Base-by-base conservation (phyloP, 805 yeast genomes). In the Scheffersomyces amazonensis region DNA sequence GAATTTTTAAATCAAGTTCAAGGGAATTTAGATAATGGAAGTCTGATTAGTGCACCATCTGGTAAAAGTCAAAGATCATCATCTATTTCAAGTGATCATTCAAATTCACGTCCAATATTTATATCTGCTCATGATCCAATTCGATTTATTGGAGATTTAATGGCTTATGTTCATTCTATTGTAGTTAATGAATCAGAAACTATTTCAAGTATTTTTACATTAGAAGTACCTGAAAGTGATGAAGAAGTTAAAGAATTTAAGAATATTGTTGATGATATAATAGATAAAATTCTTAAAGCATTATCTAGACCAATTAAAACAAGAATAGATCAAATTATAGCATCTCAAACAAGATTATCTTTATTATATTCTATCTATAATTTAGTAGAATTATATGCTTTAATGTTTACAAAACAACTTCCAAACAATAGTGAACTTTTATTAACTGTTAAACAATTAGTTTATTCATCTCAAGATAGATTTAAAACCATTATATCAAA, bases 141-240 rank as follows among this genome's bases (percentile, higher is more conserved):
- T 18, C 70, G 96, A 39, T 90, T 81, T 46, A 69, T 87, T 13
- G 95, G 97, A 18, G 96, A 89, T 55, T 72, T 93, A 22, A 64
- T 93, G 27, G 98, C 98, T 0, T 86, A 85, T 66, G 73, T 89
- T 2, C 97, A 93, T 55, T 78, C 90, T 1, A 73, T 87, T 4
- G 81, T 89, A 21, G 95, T 89, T 3, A 87, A 87, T 60, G 99
- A 93, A 58, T 73, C 80, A 29, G 99, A 93, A 53, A 71, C 83
- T 21, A 72, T 91, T 4, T 71, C 72, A 7, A 71, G 80, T 15
- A 61, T 91, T 35, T 81, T 91, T 43, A 49, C 51, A 5, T 28
- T 53, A 4, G 50, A 39, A 9, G 34, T 41, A 1, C 34, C 18
- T 3, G 44, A 40, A 51, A 24, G 62, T 9, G 48, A 45, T 12